Evolutionary conservation across 1,139 yeast species (phyloP), one percentile per base, ranked within the genome.

Genomic region (Debaryomyces subglobosus): DNA sequence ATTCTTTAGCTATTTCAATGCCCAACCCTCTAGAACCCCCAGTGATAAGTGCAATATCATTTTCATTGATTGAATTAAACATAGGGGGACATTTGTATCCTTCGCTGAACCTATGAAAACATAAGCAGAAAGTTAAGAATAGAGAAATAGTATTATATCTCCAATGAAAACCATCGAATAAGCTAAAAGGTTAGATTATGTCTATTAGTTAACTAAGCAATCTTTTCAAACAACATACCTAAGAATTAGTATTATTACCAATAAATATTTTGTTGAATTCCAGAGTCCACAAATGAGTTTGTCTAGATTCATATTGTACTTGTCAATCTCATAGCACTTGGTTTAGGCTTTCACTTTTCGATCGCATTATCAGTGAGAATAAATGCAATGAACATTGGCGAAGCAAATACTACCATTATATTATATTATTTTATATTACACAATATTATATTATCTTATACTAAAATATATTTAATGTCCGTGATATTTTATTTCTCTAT

Each of bases 21-120:
- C 92, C 92, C 8, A 86, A 64, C 0, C 91, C 91, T 44, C 71
- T 65, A 29, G 85, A 74, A 0, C 89, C 91, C 1, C 92, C 92
- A 0, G 92, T 85, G 2, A 86, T 68, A 12, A 85, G 56, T 0
- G 81, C 83, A 7, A 69, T 63, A 51, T 73, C 79, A 1, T 53
- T 33, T 3, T 38, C 39, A 12, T 51, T 39, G 6, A 59, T 46
- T 2, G 33, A 13, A 5, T 40, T 37, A 13, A n/a, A 7, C 12
- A 3, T 25, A 5, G 29, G 18, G 6, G 47, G 46, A 16, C 33
- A 21, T 34, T 48, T 48, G 27, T 39, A 30, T 12, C 9, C 16
- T 3, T 45, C 23, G 20, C 39, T 44, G 6, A 44, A 3, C 3
- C 42, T 12, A 12, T n/a, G 12, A 25, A 46, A 12, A 21, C 13